Evolutionary conservation across 495 filamentous ascomycete species (phyloP).

Genomic region (Penicillium ucsense): DNA sequence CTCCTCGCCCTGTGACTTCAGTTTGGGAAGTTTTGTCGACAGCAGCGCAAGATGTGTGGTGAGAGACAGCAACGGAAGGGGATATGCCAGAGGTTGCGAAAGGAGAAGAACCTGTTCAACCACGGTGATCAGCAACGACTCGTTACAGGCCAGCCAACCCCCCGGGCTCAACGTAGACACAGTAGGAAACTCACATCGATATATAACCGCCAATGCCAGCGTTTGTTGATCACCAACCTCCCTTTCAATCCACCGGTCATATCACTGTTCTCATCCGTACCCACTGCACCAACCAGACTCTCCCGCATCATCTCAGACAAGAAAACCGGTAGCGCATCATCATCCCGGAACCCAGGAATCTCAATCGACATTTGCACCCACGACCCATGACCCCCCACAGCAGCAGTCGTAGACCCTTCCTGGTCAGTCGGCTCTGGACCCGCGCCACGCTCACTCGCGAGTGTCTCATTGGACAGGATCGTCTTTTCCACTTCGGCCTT

Average conservation of each 20-base stretch:
- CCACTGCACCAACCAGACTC: constrained; percentile 56
- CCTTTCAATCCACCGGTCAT: constrained; percentile 56
- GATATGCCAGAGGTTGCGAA: constrained; percentile 83
- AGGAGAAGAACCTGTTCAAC: constrained; percentile 72
- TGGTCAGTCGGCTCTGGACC: constrained; percentile 19
- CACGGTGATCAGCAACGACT: neutral
- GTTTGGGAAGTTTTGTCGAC: constrained; percentile 68
- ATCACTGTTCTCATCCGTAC: constrained; percentile 10
- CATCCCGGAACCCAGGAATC: constrained; percentile 79
- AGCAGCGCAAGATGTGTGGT: constrained; percentile 95
- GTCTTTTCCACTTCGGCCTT: constrained; percentile 87
- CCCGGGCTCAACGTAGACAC: neutral
- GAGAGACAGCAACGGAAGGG: constrained; percentile 81
- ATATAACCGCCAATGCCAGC: constrained; percentile 94
- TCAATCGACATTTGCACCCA: constrained; percentile 83
- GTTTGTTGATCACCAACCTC: constrained; percentile 69
- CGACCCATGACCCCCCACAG: constrained; percentile 32
- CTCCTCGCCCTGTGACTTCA: constrained; percentile 80
- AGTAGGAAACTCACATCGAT: constrained; percentile 60
- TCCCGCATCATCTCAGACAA: constrained; percentile 80
- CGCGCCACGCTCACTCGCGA: constrained; percentile 19
- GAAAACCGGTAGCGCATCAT: constrained; percentile 84
- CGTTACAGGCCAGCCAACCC: neutral
- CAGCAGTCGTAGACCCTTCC: constrained; percentile 12
- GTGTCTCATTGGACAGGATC: constrained; percentile 21